Base-by-base conservation (phyloP, 768 basidiomycete species). In the Amanita subjunquillea region DNA sequence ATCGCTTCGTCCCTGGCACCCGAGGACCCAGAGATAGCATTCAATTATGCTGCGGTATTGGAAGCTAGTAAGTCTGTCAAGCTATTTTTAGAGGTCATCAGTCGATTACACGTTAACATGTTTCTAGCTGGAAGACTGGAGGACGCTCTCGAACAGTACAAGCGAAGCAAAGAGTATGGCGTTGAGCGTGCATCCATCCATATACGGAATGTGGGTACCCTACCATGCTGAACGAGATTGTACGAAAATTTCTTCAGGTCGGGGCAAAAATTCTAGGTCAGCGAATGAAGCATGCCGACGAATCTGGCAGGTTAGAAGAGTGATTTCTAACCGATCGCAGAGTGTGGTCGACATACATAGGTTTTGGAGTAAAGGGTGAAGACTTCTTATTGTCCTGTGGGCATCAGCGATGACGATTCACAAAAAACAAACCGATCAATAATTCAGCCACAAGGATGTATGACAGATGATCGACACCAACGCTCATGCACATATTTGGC, bases 1-100 rank as follows among this genome's bases (percentile, higher is more conserved):
- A 82, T 87, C 64, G 91, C 91, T 46, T 75, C 82, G 41, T 81
- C 83, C n/a, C 77, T 93, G 59, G 78, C 84, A 54, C 91, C 91
- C 43, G 86, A 90, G 65, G 91, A 93, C 72, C 83, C 87, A 65
- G 91, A 93, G 65, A 90, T 92, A 62, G 83, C 87, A 13, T 93
- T 91, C 75, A 93, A 93, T 71, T 78, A 91, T 54, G 91, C 87
- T 48, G 91, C 89, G 42, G 88, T 93, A 60, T 75, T 92, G 55
- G 91, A 93, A 82, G 90, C 91, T 52, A 80, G 91, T 89, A 59
- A 60, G 83, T 75, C 2, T 53, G 55, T 61, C 63, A 62, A 32
- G 27, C 25, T 39, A 27, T 38, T 29, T 40, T 37, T 9, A 38
- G 48, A 17, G 17, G 50, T 36, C 38, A 56, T 50, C 49, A 20